Evolutionary conservation across 23 red algal species (phyloP), one percentile per base, ranked within the genome.

Genomic region (Gracilariopsis chorda): DNA sequence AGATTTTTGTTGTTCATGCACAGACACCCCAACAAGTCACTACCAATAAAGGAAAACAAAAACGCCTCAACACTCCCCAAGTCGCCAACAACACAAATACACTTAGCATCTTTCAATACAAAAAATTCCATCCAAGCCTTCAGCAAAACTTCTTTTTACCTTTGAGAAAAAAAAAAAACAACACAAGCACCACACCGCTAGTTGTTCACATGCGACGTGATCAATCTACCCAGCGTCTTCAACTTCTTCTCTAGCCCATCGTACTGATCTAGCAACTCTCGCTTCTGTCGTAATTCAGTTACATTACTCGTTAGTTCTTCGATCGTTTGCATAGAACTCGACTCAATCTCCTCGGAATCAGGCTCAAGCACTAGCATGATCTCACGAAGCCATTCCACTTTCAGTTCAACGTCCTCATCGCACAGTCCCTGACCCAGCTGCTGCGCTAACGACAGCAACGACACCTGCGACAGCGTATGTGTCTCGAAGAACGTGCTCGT

Each of bases 331-430:
- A 56, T 30, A n/a, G 75, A 55, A 46, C 70, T 82, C 10, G 88
- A 56, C 51, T 82, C 88, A 67, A 81, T 76, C 62, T 80, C 88
- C 10, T 82, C 88, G 10, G 74, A 49, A 3, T 80, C 88, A 14
- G 88, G 88, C 33, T 91, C 88, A 39, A 91, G 58, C 20, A 82
- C 77, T 17, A 91, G 58, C 75, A 91, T 91, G 37, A 91, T 53
- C 56, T 91, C 88, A 11, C 77, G 75, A 52, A 91, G 77, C 88
- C 88, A 91, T 19, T 82, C 75, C 16, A 91, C 88, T 48, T 91
- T 91, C n/a, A 81, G 75, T 21, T 70, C 58, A 32, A 82, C 74
- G 19, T 89, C 85, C 3, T 73, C 27, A 27, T 91, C 73, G 16
- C 25, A 36, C 29, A 91, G 46, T 8, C 65, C 77, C 11, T 91